Conservation (phyloP, 345 rosid genomes). For the Lagerstroemia speciosa region DNA sequence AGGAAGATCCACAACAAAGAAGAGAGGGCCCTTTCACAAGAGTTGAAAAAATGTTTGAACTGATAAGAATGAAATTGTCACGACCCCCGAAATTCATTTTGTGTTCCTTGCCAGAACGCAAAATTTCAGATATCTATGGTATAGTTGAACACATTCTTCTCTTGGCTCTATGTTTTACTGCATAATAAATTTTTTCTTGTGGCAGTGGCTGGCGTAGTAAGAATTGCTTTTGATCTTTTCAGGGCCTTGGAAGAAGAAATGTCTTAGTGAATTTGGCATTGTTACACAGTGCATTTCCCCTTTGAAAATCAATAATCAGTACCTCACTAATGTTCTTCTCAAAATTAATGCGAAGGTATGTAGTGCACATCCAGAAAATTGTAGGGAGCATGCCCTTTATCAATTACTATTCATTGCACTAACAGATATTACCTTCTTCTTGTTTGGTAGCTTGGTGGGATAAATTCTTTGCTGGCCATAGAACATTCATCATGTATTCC, state of each 20-base stretch:
- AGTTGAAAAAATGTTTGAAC: conserved; percentile 71
- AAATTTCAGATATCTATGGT: conserved; percentile 82
- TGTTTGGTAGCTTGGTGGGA: conserved; percentile 69
- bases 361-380: neutral
- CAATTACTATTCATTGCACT: neutral
- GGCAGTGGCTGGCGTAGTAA: neutral
- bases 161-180: neutral
- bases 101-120: conserved; percentile 72
- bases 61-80: conserved; percentile 44
- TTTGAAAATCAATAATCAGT: conserved; percentile 56
- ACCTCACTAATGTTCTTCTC: conserved; percentile 78
- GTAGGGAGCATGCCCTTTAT: neutral
- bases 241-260: conserved; percentile 88
- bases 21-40: conserved; percentile 47
- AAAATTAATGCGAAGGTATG: conserved; percentile 84
- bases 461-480: conserved; percentile 71
- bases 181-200: neutral
- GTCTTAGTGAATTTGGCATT: conserved; percentile 64
- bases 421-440: conserved; percentile 7
- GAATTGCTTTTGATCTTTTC: conserved; percentile 14
- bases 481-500: conserved; percentile 47
- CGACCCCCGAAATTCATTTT: conserved; percentile 53
- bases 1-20: conserved; percentile 55
- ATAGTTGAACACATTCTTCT: neutral
- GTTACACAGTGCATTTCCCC: conserved; percentile 83